Evolutionary conservation across 1,284 basidiomycete species (phyloP).

Genomic region (Leccinum griseonigrum): DNA sequence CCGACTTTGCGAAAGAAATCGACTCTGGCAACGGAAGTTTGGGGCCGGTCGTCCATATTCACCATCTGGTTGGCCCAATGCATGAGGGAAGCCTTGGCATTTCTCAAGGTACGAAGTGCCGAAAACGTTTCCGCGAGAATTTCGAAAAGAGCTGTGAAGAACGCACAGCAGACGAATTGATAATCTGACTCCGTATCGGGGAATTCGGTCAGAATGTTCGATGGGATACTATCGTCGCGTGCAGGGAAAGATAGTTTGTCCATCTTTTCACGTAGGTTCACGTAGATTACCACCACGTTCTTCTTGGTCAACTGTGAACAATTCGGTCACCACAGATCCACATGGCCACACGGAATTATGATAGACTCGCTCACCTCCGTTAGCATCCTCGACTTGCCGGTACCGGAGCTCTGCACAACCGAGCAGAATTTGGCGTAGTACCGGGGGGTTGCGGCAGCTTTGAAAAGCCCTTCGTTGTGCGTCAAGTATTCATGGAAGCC

Average conservation of each 20-base stretch:
- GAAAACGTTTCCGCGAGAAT: conserved; percentile 3
- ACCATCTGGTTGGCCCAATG: not conserved
- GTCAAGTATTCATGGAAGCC: conserved; percentile 20
- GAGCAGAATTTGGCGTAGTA: conserved; percentile 22
- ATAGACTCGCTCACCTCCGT: conserved; percentile 11
- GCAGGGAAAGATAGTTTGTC: conserved; percentile 9
- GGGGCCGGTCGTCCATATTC: not conserved
- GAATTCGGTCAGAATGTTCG: conserved; percentile 7
- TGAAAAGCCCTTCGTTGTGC: conserved; percentile 12
- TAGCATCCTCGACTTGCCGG: conserved; percentile 22
- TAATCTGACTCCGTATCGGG: not conserved
- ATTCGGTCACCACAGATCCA: not conserved
- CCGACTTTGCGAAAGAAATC: not conserved
- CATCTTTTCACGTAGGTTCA: conserved; percentile 12
- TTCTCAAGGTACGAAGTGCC: not conserved
- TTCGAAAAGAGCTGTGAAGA: conserved; percentile 15
- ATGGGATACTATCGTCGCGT: conserved; percentile 11
- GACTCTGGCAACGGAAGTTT: not conserved
- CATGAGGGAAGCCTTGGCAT: not conserved
- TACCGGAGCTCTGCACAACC: conserved; percentile 24
- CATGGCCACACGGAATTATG: not conserved
- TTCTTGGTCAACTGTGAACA: conserved; percentile 8
- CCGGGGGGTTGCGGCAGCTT: not conserved
- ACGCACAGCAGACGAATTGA: not conserved
- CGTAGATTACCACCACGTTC: conserved; percentile 18